Percentiles rank a stretch among this genome's conserved stretches.
phyloP scores from a whole-genome alignment of 371 early-diverging fungal genomes.

The Apophysomyces sp. region DNA sequence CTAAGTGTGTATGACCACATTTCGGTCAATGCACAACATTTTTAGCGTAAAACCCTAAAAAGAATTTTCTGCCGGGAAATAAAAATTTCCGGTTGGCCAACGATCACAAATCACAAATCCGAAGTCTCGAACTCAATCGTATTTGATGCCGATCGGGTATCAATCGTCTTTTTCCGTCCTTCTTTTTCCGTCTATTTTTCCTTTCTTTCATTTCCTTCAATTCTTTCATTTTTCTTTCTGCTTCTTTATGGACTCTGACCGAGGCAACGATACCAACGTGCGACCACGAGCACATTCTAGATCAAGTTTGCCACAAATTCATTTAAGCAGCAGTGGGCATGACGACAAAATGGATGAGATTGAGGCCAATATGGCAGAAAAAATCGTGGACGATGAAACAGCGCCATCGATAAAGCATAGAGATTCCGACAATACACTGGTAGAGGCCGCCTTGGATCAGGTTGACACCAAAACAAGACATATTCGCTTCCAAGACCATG shows the following conservation, averaged over 20 bases:
- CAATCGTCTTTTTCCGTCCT: background rate
- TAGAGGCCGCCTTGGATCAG: slow-evolving; percentile 48
- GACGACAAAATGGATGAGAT: background rate
- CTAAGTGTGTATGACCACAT: too few species aligned
- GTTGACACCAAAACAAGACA: slow-evolving; percentile 42
- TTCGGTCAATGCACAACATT: background rate
- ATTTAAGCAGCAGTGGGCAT: background rate
- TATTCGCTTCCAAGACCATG: slow-evolving; percentile 46
- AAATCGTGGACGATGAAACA: background rate
- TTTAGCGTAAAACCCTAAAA: background rate
- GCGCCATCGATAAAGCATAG: background rate
- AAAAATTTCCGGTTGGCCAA: background rate
- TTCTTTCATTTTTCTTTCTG: background rate
- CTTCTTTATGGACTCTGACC: background rate
- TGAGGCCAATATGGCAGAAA: background rate
- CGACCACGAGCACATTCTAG: background rate
- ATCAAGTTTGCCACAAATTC: slow-evolving; percentile 5
- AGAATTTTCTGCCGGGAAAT: background rate
- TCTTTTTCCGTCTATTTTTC: background rate
- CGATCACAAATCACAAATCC: background rate
- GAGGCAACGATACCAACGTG: background rate
- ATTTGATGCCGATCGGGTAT: background rate
- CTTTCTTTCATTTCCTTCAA: too few species aligned
- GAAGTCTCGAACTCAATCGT: background rate
- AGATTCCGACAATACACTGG: slow-evolving; percentile 29